Conservation (phyloP, 257 asterid genomes). For the Vinca minor region DNA sequence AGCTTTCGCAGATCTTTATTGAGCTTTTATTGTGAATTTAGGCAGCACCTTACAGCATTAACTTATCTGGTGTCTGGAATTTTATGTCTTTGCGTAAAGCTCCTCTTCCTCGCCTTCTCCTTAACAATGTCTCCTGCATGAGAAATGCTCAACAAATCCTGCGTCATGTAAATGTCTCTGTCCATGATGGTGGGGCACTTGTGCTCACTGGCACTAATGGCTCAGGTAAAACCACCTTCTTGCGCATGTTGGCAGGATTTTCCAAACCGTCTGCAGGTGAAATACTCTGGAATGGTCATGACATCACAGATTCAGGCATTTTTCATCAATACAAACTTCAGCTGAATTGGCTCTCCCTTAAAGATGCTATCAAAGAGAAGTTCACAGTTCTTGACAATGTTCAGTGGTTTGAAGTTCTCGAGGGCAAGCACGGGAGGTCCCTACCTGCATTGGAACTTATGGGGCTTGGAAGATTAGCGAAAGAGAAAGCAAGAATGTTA, state of each 20-base stretch:
- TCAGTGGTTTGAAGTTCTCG: conserved; percentile 76
- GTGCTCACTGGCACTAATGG: conserved; percentile 70
- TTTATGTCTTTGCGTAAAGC: conserved; percentile 48
- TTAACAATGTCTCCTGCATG: conserved; percentile 76
- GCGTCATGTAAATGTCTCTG: conserved; percentile 59
- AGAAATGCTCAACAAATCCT: conserved; percentile 84
- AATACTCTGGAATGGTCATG: conserved; percentile 77
- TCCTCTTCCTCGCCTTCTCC: conserved; percentile 65
- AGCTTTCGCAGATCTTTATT: not conserved
- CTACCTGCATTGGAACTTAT: conserved; percentile 62
- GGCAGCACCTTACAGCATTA: not conserved
- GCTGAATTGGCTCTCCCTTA: conserved; percentile 72
- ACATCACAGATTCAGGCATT: conserved; percentile 58
- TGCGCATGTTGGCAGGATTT: conserved; percentile 83
- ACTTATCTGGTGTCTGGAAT: not conserved
- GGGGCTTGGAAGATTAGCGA: conserved; percentile 73
- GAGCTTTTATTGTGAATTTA: not conserved
- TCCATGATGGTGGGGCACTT: conserved; percentile 74
- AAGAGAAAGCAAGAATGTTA: conserved; percentile 70
- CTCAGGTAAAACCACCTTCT: conserved; percentile 68
- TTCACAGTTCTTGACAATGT: conserved; percentile 73
- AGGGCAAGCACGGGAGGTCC: conserved; percentile 71
- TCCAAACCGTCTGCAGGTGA: conserved; percentile 78
- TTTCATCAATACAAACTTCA: conserved; percentile 81
- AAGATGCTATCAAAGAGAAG: conserved; percentile 58